Evolutionary conservation across 2,329 filamentous ascomycete species (phyloP).

Genomic region (Botrytis fabae): DNA sequence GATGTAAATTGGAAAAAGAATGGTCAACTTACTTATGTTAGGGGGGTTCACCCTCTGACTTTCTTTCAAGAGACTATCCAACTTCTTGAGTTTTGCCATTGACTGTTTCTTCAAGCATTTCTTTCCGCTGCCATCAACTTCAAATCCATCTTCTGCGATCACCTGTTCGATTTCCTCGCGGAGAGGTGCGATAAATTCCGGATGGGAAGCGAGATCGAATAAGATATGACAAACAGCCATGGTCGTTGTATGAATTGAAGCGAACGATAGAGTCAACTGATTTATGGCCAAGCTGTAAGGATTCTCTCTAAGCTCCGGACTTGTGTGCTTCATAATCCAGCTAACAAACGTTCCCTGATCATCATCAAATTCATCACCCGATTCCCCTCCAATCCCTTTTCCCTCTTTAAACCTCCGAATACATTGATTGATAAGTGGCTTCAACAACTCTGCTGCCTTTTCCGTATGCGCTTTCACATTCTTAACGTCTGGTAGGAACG

Average conservation of each 20-base stretch:
- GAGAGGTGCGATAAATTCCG: conserved; percentile 44
- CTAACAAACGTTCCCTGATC: not conserved
- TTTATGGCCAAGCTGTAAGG: not conserved
- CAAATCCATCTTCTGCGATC: conserved; percentile 44
- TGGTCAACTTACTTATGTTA: not conserved
- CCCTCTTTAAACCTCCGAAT: not conserved
- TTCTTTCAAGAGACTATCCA: conserved; percentile 48
- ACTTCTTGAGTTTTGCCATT: conserved; percentile 38
- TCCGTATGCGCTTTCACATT: not conserved
- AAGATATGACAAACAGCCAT: conserved; percentile 50
- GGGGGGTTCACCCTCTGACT: conserved; percentile 43
- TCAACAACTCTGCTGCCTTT: not conserved
- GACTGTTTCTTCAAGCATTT: conserved; percentile 39
- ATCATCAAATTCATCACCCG: not conserved
- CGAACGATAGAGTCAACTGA: conserved; percentile 30
- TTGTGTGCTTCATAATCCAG: conserved; percentile 7
- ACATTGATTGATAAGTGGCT: not conserved
- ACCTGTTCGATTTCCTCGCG: conserved; percentile 35
- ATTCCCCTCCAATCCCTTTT: not conserved
- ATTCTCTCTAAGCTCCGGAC: not conserved
- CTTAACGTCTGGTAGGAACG: conserved; percentile 8
- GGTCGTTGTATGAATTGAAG: conserved; percentile 54
- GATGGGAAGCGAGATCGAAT: conserved; percentile 52
- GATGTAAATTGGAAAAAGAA: not conserved
- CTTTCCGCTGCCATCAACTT: conserved; percentile 45